These are phyloP conservation scores for Striga asiatica DNA, from an alignment of 257 asterid species.

Conservation along the genomic window DNA sequence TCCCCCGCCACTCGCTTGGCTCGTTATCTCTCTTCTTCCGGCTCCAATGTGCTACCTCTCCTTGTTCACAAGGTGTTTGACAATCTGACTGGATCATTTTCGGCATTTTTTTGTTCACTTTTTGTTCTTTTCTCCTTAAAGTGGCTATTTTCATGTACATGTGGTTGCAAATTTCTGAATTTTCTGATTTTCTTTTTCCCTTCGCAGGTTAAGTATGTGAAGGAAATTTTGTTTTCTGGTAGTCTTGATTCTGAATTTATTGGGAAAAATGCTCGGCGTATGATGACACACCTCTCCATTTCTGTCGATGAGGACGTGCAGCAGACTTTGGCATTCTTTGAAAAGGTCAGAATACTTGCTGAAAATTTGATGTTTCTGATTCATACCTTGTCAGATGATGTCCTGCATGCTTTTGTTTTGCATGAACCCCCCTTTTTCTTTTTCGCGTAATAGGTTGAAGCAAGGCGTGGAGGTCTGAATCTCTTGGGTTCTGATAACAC, in stretches of 20 bases:
- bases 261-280: conserved; percentile 60
- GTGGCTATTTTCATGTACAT: too few species aligned
- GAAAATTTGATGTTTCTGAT: not conserved
- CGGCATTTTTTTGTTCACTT: not conserved
- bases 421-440: not conserved
- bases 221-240: conserved; percentile 69
- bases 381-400: not conserved
- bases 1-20: conserved; percentile 71
- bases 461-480: conserved; percentile 89
- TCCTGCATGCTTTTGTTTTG: not conserved
- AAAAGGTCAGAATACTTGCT: conserved; percentile 44
- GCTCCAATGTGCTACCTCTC: conserved; percentile 38
- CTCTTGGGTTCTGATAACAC: conserved; percentile 47
- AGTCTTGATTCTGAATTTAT: conserved; percentile 37
- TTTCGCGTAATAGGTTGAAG: conserved; percentile 52
- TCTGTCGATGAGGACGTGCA: conserved; percentile 81
- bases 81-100: not conserved
- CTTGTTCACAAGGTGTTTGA: conserved; percentile 56
- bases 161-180: not conserved
- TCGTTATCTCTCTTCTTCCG: conserved; percentile 48
- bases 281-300: conserved; percentile 75
- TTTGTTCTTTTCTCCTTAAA: not conserved
- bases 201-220: conserved; percentile 73
- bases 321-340: conserved; percentile 82
- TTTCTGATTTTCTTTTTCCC: conserved; percentile 14